phyloP scores from a whole-genome alignment of 2,329 filamentous ascomycete genomes.

The Penicillium hordei region DNA sequence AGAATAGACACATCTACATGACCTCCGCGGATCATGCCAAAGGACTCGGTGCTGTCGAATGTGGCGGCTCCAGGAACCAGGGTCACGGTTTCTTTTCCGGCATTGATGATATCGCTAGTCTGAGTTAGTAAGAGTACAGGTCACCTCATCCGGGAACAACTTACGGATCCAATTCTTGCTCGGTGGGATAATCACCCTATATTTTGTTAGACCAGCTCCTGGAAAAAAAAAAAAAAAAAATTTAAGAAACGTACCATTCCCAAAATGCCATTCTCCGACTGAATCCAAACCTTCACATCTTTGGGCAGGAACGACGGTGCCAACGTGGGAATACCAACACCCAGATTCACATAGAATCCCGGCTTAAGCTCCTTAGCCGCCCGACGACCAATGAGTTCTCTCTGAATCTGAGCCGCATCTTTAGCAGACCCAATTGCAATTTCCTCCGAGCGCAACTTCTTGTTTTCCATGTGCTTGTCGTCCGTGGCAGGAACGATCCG shows the following conservation, averaged over 20 bases:
- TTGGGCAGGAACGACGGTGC: slow-evolving; percentile 72
- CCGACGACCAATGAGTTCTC: slow-evolving; percentile 67
- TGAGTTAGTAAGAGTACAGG: background rate
- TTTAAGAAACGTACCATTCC: slow-evolving; percentile 57
- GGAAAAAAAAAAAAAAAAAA: no score
- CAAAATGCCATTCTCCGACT: slow-evolving; percentile 82
- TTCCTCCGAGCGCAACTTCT: slow-evolving; percentile 55
- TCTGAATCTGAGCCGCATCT: slow-evolving; percentile 37
- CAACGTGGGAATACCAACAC: slow-evolving; percentile 69
- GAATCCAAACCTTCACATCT: slow-evolving; percentile 73
- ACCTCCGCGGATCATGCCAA: slow-evolving; percentile 82
- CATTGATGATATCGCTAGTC: slow-evolving; percentile 71
- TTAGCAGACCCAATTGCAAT: slow-evolving; percentile 39
- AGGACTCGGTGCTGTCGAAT: slow-evolving; percentile 79
- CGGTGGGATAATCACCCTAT: slow-evolving; percentile 69
- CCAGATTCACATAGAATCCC: slow-evolving; percentile 39
- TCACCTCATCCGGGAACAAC: slow-evolving; percentile 1
- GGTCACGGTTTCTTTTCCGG: slow-evolving; percentile 84
- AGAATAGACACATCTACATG: slow-evolving; percentile 83
- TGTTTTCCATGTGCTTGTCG: slow-evolving; percentile 70
- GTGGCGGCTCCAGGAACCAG: slow-evolving; percentile 72
- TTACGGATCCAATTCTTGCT: slow-evolving; percentile 66
- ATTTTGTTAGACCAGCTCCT: background rate
- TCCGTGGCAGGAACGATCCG: slow-evolving; percentile 73
- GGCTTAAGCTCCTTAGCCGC: slow-evolving; percentile 78